Conservation (phyloP, 257 asterid genomes). For the Perilla frutescens region DNA sequence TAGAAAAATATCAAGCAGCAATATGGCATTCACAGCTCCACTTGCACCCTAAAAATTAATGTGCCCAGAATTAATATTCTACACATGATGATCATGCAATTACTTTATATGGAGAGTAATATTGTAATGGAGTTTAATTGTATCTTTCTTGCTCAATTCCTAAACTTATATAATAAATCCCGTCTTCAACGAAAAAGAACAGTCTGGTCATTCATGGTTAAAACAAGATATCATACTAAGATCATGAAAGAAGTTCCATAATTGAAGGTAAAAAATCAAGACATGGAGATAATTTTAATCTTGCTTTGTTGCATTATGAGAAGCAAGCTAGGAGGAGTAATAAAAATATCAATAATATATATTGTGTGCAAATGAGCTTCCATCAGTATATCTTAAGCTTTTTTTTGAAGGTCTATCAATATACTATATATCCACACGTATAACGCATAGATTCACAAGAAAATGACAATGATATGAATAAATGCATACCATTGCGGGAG, state of each 20-base stretch:
- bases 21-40: slow-evolving; percentile 92
- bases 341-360: too few species aligned
- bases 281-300: neutral
- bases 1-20: slow-evolving; percentile 90
- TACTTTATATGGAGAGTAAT: neutral
- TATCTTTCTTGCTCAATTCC: neutral
- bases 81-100: too few species aligned
- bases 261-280: neutral
- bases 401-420: neutral
- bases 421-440: neutral
- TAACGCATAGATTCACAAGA: neutral
- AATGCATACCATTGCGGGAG: slow-evolving; percentile 70
- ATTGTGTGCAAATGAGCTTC: too few species aligned
- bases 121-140: neutral
- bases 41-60: slow-evolving; percentile 79
- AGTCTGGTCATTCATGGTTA: neutral
- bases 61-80: neutral
- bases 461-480: neutral
- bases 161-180: neutral
- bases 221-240: slow-evolving; percentile 11
- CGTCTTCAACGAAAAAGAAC: neutral
- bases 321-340: neutral
- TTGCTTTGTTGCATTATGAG: neutral
- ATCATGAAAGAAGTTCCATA: neutral
- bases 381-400: too few species aligned